Evolutionary conservation across 2,329 filamentous ascomycete genomes (phyloP).

Genomic region (Cladosporium sp.): DNA sequence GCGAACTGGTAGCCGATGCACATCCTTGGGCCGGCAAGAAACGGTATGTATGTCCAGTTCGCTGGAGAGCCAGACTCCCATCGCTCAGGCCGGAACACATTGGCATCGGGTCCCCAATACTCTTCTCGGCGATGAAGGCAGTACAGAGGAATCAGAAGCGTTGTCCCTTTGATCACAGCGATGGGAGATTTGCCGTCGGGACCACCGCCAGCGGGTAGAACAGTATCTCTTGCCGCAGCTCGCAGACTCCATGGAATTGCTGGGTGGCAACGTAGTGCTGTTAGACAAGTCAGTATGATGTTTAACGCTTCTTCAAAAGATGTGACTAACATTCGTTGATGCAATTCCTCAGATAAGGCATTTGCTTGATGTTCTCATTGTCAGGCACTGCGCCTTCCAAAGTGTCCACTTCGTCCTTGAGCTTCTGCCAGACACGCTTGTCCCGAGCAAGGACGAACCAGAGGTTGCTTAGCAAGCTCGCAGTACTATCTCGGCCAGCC

Average conservation of each 20-base stretch:
- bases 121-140: constrained; percentile 52
- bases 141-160: constrained; percentile 48
- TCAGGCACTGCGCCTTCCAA: constrained; percentile 45
- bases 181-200: constrained; percentile 45
- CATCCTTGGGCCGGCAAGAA: constrained; percentile 23
- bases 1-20: constrained; percentile 25
- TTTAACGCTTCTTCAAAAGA: too few species aligned
- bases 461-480: constrained; percentile 47
- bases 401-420: constrained; percentile 29
- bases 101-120: constrained; percentile 51
- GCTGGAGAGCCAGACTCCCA: constrained; percentile 38
- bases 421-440: constrained; percentile 28
- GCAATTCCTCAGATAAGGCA: constrained; percentile 52
- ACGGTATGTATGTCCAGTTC: constrained; percentile 24
- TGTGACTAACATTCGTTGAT: constrained; percentile 56
- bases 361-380: constrained; percentile 27
- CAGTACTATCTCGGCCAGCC: constrained; percentile 56
- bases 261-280: constrained; percentile 7
- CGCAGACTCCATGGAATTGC: constrained; percentile 11
- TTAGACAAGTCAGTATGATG: too few species aligned
- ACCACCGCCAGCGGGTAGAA: constrained; percentile 49
- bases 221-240: constrained; percentile 40
- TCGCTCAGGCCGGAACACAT: constrained; percentile 50
- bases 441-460: constrained; percentile 36
- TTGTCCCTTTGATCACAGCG: constrained; percentile 43